Evolutionary conservation across 768 basidiomycete genomes (phyloP).

Genomic region (Leucocoprinus birnbaumii): DNA sequence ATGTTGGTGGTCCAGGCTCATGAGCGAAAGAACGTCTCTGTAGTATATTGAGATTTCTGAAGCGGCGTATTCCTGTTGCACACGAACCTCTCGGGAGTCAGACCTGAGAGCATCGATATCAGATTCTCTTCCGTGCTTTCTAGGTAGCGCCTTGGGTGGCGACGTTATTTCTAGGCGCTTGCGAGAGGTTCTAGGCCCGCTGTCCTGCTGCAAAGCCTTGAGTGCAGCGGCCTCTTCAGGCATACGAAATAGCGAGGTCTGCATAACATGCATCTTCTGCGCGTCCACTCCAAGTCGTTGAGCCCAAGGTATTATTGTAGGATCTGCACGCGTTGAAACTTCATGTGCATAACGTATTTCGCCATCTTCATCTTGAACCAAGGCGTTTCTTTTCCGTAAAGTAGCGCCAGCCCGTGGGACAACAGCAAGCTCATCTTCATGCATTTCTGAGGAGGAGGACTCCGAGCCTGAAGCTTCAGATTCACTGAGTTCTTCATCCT

Average conservation of each 20-base stretch:
- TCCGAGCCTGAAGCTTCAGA: slow-evolving; percentile 32
- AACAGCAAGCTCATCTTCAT: slow-evolving; percentile 43
- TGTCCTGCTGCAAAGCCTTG: slow-evolving; percentile 46
- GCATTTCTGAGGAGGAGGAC: slow-evolving; percentile 43
- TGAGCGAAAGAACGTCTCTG: slow-evolving; percentile 82
- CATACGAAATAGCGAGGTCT: slow-evolving; percentile 78
- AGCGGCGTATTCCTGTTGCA: slow-evolving; percentile 1
- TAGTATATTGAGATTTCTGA: not conserved
- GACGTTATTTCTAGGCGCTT: slow-evolving; percentile 30
- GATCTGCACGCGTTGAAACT: slow-evolving; percentile 33
- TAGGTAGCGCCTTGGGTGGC: slow-evolving; percentile 39
- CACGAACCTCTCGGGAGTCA: slow-evolving; percentile 59
- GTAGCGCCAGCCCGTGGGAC: slow-evolving; percentile 16
- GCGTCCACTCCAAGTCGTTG: slow-evolving; percentile 75
- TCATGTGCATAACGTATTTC: slow-evolving; percentile 46
- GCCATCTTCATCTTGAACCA: slow-evolving; percentile 54
- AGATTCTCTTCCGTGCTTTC: slow-evolving; percentile 79
- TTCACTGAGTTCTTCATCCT: slow-evolving; percentile 31
- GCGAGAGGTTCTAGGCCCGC: slow-evolving; percentile 23
- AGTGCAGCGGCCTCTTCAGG: slow-evolving; percentile 72
- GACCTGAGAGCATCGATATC: slow-evolving; percentile 65
- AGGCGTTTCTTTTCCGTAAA: slow-evolving; percentile 36
- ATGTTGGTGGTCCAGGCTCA: slow-evolving; percentile 61
- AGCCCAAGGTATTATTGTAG: slow-evolving; percentile 67
- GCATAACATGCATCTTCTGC: slow-evolving; percentile 92